Conservation (phyloP, 139 green algal species). For the Penium margaritaceum region DNA sequence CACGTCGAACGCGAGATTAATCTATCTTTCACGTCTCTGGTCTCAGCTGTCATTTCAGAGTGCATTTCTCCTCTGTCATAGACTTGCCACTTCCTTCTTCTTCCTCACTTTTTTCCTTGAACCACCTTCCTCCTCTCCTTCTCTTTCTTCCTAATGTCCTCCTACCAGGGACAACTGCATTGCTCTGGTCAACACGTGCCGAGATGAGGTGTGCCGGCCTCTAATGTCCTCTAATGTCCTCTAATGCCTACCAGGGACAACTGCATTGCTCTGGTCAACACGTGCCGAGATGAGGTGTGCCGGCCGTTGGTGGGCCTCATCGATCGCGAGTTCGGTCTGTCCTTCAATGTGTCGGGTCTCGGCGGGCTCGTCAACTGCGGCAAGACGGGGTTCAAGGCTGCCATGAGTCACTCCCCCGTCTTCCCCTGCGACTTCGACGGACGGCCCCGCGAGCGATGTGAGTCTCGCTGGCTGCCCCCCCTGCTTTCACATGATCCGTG, state of each 20-base stretch:
- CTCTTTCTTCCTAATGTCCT: too few species aligned
- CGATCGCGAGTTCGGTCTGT: slow-evolving; percentile 63
- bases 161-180: slow-evolving; percentile 1
- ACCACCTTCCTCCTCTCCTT: too few species aligned
- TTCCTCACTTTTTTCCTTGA: too few species aligned
- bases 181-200: slow-evolving; percentile 5
- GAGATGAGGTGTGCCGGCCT: background rate
- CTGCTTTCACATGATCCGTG: too few species aligned
- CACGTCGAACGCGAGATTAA: too few species aligned
- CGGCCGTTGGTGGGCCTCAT: slow-evolving; percentile 65
- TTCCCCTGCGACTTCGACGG: slow-evolving; percentile 16
- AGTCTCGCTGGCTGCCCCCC: background rate
- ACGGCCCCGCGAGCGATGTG: slow-evolving; percentile 6
- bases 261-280: too few species aligned
- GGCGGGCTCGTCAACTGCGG: slow-evolving; percentile 71
- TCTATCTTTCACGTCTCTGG: too few species aligned
- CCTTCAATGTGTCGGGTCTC: slow-evolving; percentile 74
- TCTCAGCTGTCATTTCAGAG: too few species aligned
- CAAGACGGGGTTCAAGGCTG: slow-evolving; percentile 62
- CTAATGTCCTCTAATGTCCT: too few species aligned
- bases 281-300: slow-evolving; percentile 75
- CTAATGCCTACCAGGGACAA: too few species aligned
- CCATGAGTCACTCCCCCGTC: slow-evolving; percentile 54
- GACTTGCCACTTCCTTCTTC: too few species aligned
- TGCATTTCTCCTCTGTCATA: too few species aligned